Evolutionary conservation across 2,329 filamentous ascomycete genomes (phyloP).

Genomic region (Aspergillus transmontanensis): DNA sequence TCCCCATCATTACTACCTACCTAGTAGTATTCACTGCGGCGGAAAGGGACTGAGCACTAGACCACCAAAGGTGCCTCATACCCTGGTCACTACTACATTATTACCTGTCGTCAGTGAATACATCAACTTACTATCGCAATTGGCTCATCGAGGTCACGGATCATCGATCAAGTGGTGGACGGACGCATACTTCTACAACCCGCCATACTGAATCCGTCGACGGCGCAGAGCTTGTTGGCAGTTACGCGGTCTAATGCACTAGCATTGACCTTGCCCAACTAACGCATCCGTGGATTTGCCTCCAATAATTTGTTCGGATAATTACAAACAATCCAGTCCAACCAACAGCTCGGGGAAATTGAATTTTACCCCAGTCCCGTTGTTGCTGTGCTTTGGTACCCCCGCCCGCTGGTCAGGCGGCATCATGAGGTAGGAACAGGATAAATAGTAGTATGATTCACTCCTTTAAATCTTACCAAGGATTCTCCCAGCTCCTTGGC

Average conservation of each 20-base stretch:
- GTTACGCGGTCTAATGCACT: slow-evolving; percentile 1
- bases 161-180: slow-evolving; percentile 6
- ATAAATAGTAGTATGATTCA: slow-evolving; percentile 22
- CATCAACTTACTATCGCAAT: background rate
- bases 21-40: background rate
- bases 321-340: slow-evolving; percentile 20
- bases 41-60: background rate
- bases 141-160: background rate
- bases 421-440: slow-evolving; percentile 22
- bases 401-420: slow-evolving; percentile 22
- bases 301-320: slow-evolving; percentile 18
- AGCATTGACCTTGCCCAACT: slow-evolving; percentile 1
- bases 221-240: slow-evolving; percentile 1
- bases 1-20: background rate
- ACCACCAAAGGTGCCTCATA: background rate
- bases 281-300: slow-evolving; percentile 3
- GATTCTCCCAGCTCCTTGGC: slow-evolving; percentile 24
- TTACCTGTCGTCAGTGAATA: too few species aligned
- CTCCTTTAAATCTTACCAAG: slow-evolving; percentile 19
- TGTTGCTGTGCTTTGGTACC: slow-evolving; percentile 16
- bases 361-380: slow-evolving; percentile 17
- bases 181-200: slow-evolving; percentile 3
- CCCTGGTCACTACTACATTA: background rate
- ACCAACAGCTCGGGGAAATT: slow-evolving; percentile 16
- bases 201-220: slow-evolving; percentile 3